Conservation (phyloP, 331 rosid genomes). For the Quercus lobata region DNA sequence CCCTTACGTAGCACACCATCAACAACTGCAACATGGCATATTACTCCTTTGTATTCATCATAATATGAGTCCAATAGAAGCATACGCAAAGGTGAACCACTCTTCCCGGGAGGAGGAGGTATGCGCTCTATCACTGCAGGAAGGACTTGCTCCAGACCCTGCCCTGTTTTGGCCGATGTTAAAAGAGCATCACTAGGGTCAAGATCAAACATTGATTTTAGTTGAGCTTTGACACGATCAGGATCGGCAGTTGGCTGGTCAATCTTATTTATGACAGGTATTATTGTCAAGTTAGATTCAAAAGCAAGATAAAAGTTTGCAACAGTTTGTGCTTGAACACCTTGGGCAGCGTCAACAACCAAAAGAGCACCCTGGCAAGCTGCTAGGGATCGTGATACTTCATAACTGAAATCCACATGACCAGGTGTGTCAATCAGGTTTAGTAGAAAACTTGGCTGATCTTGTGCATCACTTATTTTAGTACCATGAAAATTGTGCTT, state of each 20-base stretch:
- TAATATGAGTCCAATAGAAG: constrained; percentile 88
- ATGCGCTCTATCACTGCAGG: constrained; percentile 83
- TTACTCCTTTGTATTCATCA: constrained; percentile 92
- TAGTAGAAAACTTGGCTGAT: constrained; percentile 42
- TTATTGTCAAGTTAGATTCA: constrained; percentile 69
- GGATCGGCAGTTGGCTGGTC: constrained; percentile 98
- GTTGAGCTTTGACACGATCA: constrained; percentile 74
- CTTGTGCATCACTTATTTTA: constrained; percentile 25
- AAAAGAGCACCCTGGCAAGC: constrained; percentile 98
- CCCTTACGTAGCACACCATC: constrained; percentile 80
- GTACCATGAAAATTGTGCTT: constrained; percentile 31
- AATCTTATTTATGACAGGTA: constrained; percentile 88
- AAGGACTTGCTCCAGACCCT: constrained; percentile 87
- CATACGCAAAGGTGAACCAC: constrained; percentile 66
- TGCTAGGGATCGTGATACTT: constrained; percentile 92
- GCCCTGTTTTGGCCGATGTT: constrained; percentile 92
- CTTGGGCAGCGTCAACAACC: constrained; percentile 98
- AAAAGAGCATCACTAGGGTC: constrained; percentile 69
- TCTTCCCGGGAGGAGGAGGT: constrained; percentile 84
- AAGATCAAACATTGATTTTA: constrained; percentile 86
- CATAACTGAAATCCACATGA: constrained; percentile 95
- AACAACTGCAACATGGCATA: constrained; percentile 90
- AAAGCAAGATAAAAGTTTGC: constrained; percentile 97
- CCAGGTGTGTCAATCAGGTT: constrained; percentile 97
- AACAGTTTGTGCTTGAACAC: constrained; percentile 97